phyloP scores from a whole-genome alignment of 306 rosid species.

The Lathyrus sativus region DNA sequence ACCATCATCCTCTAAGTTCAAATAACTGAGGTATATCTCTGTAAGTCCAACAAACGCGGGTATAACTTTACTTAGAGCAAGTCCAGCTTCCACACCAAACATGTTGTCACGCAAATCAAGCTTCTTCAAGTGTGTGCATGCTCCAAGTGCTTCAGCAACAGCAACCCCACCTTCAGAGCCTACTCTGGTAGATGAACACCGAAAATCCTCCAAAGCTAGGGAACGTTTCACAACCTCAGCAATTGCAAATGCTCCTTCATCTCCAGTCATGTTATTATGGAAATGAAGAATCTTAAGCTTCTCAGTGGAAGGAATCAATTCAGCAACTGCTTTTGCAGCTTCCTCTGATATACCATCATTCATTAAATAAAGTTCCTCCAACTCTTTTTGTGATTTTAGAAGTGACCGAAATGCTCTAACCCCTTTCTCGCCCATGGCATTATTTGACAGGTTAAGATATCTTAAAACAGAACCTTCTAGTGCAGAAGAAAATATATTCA shows the following conservation, averaged over 20 bases:
- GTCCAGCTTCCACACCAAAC: constrained; percentile 88
- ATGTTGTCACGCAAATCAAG: constrained; percentile 89
- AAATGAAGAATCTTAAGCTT: constrained; percentile 84
- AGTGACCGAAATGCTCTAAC: constrained; percentile 76
- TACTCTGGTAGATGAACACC: constrained; percentile 89
- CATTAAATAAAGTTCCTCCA: constrained; percentile 91
- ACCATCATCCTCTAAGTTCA: constrained; percentile 86
- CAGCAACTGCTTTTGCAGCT: constrained; percentile 86
- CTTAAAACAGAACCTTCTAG: constrained; percentile 70
- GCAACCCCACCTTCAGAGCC: constrained; percentile 81
- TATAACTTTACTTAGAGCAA: constrained; percentile 68
- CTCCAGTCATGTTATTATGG: constrained; percentile 69
- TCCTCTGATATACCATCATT: constrained; percentile 94
- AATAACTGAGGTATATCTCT: constrained; percentile 75
- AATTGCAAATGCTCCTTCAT: constrained; percentile 75
- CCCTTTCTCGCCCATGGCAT: constrained; percentile 88
- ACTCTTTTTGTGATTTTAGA: constrained; percentile 61
- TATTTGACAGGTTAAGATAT: constrained; percentile 71
- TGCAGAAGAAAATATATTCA: constrained; percentile 74
- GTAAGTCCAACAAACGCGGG: constrained; percentile 60
- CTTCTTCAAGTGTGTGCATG: constrained; percentile 67
- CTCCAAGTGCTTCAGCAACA: constrained; percentile 72
- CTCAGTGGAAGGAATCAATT: constrained; percentile 80
- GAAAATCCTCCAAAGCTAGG: constrained; percentile 71
- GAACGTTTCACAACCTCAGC: constrained; percentile 64